Conservation (phyloP, 176 grass and related monocot species). For the Oryza glaberrima region DNA sequence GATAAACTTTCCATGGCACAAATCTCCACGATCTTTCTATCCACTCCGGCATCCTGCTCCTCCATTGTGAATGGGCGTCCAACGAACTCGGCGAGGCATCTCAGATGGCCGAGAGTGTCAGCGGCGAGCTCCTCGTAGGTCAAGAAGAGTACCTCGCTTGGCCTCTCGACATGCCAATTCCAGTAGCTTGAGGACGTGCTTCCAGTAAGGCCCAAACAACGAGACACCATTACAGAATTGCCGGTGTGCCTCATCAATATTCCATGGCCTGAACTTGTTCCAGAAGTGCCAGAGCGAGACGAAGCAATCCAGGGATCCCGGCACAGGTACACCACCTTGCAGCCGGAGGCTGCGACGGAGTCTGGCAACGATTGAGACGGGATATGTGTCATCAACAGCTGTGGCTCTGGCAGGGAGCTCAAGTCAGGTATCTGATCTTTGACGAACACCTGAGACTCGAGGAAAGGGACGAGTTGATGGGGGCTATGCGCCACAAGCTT, state of each 20-base stretch:
- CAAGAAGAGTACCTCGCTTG: constrained; percentile 35
- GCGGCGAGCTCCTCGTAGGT: constrained; percentile 33
- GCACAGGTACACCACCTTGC: background rate
- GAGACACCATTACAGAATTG: constrained; percentile 17
- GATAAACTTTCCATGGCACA: constrained; percentile 22
- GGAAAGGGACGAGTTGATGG: constrained; percentile 25
- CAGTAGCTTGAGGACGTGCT: constrained; percentile 39
- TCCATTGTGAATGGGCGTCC: constrained; percentile 10
- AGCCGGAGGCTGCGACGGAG: background rate
- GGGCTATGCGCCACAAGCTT: background rate
- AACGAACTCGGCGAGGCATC: constrained; percentile 15
- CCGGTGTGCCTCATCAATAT: background rate
- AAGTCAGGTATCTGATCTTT: background rate
- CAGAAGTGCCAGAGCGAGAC: constrained; percentile 30
- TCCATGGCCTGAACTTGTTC: background rate
- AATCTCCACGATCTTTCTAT: background rate
- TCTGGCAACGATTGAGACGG: background rate
- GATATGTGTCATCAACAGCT: constrained; percentile 30
- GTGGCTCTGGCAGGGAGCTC: background rate
- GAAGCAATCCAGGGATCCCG: constrained; percentile 33
- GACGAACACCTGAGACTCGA: constrained; percentile 1
- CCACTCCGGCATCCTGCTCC: constrained; percentile 2
- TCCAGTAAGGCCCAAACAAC: background rate
- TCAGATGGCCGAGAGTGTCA: constrained; percentile 5
- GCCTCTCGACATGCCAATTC: constrained; percentile 9